Conservation (phyloP, 2,329 filamentous ascomycete species). For the Geosmithia flava region DNA sequence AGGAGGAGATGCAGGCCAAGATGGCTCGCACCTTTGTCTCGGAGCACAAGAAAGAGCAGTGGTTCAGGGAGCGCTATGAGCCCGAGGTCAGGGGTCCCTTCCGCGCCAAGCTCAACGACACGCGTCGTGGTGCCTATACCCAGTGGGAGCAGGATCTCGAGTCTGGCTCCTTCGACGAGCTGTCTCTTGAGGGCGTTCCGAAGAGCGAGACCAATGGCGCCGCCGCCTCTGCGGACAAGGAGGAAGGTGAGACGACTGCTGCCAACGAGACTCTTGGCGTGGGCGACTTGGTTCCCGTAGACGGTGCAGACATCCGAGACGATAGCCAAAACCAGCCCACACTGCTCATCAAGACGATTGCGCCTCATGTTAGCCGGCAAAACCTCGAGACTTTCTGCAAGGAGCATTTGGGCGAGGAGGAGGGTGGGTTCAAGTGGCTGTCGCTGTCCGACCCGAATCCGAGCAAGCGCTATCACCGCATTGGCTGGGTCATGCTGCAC, state of each 20-base stretch:
- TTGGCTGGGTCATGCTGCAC: slow-evolving; percentile 96
- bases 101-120: slow-evolving; percentile 64
- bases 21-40: slow-evolving; percentile 86
- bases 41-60: slow-evolving; percentile 90
- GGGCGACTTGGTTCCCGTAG: slow-evolving; percentile 74
- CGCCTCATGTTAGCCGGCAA: slow-evolving; percentile 84
- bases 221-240: slow-evolving; percentile 70
- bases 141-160: slow-evolving; percentile 88
- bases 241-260: slow-evolving; percentile 87
- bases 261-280: slow-evolving; percentile 89
- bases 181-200: slow-evolving; percentile 84
- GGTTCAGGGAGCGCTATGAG: slow-evolving; percentile 94
- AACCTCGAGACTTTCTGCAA: slow-evolving; percentile 93
- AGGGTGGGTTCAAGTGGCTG: slow-evolving; percentile 90
- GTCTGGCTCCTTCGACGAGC: slow-evolving; percentile 80
- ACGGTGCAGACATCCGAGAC: slow-evolving; percentile 77
- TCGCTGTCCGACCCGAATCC: slow-evolving; percentile 95
- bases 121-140: slow-evolving; percentile 64
- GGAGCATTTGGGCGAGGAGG: slow-evolving; percentile 80
- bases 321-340: slow-evolving; percentile 83
- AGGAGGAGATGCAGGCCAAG: slow-evolving; percentile 56
- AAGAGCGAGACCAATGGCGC: slow-evolving; percentile 85
- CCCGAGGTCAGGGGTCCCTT: slow-evolving; percentile 68
- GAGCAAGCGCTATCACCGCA: slow-evolving; percentile 90
- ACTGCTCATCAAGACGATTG: slow-evolving; percentile 93